phyloP scores from a whole-genome alignment of 352 stramenopile genomes.

The Phytopythium cucurbitacearum region DNA sequence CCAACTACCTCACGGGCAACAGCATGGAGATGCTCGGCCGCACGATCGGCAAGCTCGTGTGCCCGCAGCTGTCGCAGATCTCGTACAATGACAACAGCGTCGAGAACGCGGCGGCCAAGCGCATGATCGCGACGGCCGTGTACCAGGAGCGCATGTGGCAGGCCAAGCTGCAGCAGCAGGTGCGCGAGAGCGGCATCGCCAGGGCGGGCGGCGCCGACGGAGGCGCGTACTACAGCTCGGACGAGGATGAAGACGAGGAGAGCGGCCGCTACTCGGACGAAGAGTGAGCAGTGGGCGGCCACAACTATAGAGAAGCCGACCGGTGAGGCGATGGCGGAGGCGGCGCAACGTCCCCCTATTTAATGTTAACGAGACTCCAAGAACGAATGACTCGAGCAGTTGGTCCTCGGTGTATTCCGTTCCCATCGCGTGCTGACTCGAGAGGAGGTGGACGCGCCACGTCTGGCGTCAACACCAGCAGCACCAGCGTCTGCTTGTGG shows the following conservation, averaged over 20 bases:
- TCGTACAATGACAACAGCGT: conserved; percentile 87
- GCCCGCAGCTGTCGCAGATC: conserved; percentile 76
- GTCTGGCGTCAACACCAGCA: too few relatives aligned
- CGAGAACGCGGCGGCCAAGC: conserved; percentile 68
- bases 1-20: conserved; percentile 78
- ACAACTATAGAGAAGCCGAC: conserved; percentile 6
- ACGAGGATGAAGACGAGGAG: conserved; percentile 14
- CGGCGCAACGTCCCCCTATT: too few relatives aligned
- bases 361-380: too few relatives aligned
- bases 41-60: conserved; percentile 80
- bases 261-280: conserved; percentile 27
- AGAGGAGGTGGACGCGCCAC: too few relatives aligned
- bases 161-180: conserved; percentile 43
- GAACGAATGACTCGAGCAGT: too few relatives aligned
- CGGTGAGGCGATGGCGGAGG: too few relatives aligned
- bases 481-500: too few relatives aligned
- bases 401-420: too few relatives aligned
- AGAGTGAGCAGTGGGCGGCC: conserved; percentile 15
- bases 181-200: conserved; percentile 21
- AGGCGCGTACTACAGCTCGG: conserved; percentile 14
- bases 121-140: conserved; percentile 64
- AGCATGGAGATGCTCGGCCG: conserved; percentile 85
- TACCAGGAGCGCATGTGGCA: conserved; percentile 76
- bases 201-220: conserved; percentile 28
- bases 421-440: too few relatives aligned